Evolutionary conservation across 2,329 filamentous ascomycete species (phyloP), one percentile per base, ranked within the genome.

Genomic region (Cordyceps tenuipes): DNA sequence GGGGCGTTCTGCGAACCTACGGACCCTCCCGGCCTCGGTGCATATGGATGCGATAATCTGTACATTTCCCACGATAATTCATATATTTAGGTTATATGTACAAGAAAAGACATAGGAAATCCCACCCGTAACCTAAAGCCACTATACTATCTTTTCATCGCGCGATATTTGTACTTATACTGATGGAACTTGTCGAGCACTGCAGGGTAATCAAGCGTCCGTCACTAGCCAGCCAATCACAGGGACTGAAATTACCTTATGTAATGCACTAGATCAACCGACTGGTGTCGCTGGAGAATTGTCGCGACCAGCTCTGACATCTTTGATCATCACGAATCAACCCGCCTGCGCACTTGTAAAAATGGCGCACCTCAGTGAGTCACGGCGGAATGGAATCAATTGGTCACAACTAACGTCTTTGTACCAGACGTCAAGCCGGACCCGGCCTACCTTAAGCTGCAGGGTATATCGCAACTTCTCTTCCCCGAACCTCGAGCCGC

Each of bases 311-410:
- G 36, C 44, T 51, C 62, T 62, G 64, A 65, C 65, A 65, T 59
- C 62, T 61, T 61, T 66, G 68, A 66, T 62, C 60, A 59, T 64
- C 62, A 62, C 64, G 59, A 62, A 65, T 62, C 61, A 58, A 56
- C 63, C 47, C 64, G 65, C 57, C 65, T 55, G 61, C 63, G 63
- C 60, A 65, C 63, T 62, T 62, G 63, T 64, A 64, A 72, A 70
- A 62, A 75, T 75, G 73, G 73, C 73, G 66, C 72, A 75, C 64
- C 72, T 75, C 56, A 72, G 73, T 75, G 69, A 51, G 72, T 39
- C 6, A 3, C n/a, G 1, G 0, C 23, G 2, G 13, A 47, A 12
- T 15, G 7, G 10, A 53, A 41, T 15, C 60, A 53, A 58, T 54
- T 61, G 55, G 49, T 26, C 19, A 3, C 9, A 51, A 64, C 72